These are phyloP conservation scores for Canavalia gladiata DNA, from an alignment of 306 rosid genomes.

Conservation along the genomic window DNA sequence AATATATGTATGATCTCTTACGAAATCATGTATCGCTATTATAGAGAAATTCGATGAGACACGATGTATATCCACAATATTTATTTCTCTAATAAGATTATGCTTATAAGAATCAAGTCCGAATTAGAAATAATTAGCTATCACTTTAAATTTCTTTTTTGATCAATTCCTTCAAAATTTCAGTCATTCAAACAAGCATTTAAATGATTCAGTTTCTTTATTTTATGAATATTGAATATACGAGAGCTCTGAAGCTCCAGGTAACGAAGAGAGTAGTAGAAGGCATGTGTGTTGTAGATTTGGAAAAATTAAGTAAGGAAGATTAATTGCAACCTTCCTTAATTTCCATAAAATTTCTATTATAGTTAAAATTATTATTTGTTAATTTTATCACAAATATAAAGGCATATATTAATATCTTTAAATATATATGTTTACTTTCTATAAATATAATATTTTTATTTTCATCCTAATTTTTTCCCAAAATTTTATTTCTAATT, in stretches of 20 bases:
- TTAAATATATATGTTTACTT: too few species aligned
- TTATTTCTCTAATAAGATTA: neutral
- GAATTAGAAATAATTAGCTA: neutral
- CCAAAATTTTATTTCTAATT: too few species aligned
- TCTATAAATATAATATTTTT: too few species aligned
- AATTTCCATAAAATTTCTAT: neutral
- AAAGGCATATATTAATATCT: neutral
- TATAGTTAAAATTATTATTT: neutral
- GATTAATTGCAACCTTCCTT: slow-evolving; percentile 3
- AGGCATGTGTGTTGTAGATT: neutral
- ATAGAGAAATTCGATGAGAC: neutral
- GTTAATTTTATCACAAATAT: too few species aligned
- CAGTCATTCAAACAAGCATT: neutral
- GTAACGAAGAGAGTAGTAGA: neutral
- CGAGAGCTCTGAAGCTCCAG: neutral
- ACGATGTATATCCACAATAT: neutral
- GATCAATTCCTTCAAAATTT: neutral
- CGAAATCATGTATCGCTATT: neutral
- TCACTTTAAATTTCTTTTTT: neutral
- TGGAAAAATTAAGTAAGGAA: neutral
- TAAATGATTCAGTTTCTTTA: neutral
- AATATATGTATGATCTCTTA: too few species aligned
- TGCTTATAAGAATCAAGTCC: neutral
- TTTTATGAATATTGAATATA: neutral
- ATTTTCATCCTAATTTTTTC: too few species aligned